Base-by-base conservation (phyloP, 139 green algal genomes). In the Haematococcus lacustris region DNA sequence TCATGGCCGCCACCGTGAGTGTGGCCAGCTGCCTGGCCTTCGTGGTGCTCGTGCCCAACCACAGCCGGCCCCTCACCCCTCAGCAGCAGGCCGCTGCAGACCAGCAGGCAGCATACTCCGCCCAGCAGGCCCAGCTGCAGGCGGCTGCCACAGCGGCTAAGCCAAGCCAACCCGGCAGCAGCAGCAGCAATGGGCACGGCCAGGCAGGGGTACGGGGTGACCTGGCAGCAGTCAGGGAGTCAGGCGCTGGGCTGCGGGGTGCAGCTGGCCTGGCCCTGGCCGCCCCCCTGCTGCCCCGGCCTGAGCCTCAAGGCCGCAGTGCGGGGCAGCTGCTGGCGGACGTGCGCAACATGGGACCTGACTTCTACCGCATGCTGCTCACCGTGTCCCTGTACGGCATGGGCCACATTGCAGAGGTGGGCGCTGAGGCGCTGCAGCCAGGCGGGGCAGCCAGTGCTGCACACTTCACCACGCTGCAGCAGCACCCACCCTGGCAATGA, bases 291-390 rank as follows among this genome's bases (percentile, higher is more conserved):
- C 35, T 43, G 38, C 38, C 39, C 30, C 30, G 3, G 28, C 38
- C 33, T 40, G 65, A 70, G 68, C 51, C 71, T 65, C 47, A 39
- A 17, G 51, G 70, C 35, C 75, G 71, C 57, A 34, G 33, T 17
- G 2, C 68, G 7, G 50, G 6, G 0, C 51, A 70, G 33, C 73
- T 89, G 13, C 37, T 70, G n/a, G 37, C 47, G 23, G 78, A 83
- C 26, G 84, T 85, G 66, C 17, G 25, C 17, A 68, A 43, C 33
- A 84, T 89, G 84, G 80, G 80, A 28, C 5, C 50, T 2, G 78
- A 84, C 76, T 89, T 87, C 63, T 89, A 84, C 71, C 78, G 84
- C 60, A 89, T 82, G 65, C 66, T 89, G 61, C 41, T 67, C 1
- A 76, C 86, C 25, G 80, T 89, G 9, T 76, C 35, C 4, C n/a